phyloP scores from a whole-genome alignment of 139 green algal species.

The Chlamydomonas urium region DNA sequence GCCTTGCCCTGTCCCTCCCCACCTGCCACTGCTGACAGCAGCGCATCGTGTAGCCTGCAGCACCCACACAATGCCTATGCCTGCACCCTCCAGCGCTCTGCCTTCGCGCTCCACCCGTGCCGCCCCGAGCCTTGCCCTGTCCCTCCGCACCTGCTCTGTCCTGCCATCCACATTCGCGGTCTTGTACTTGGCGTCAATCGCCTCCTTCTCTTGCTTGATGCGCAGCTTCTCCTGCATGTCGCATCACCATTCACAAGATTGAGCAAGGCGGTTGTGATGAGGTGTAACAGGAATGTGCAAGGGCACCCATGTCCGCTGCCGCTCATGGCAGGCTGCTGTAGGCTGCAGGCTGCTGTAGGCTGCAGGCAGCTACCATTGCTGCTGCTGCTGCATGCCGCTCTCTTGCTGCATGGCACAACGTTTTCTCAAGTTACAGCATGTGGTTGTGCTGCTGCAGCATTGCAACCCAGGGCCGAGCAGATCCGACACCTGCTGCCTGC shows the following conservation, averaged over 20 bases:
- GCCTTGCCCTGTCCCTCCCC: too few species aligned
- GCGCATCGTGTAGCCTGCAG: too few species aligned
- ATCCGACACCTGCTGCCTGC: too few species aligned
- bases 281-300: neutral
- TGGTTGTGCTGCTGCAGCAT: too few species aligned
- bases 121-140: too few species aligned
- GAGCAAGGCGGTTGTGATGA: neutral
- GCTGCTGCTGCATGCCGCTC: too few species aligned
- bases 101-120: too few species aligned
- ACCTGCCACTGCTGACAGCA: too few species aligned
- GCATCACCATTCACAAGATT: neutral
- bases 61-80: too few species aligned
- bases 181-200: conserved; percentile 88
- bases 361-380: neutral
- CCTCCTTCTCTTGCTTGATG: conserved; percentile 80
- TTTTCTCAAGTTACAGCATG: too few species aligned
- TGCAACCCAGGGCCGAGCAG: too few species aligned
- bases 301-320: neutral
- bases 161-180: conserved; percentile 80
- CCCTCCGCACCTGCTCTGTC: conserved; percentile 69
- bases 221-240: conserved; percentile 82
- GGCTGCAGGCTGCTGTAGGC: neutral
- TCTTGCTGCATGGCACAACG: neutral
- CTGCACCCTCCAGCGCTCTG: too few species aligned
- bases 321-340: neutral